A percentile compares a stretch with the other conserved stretches of the same genome.
phyloP scores from a whole-genome alignment of 176 grass and related monocot species.

The barley (Hordeum vulgare) region DNA sequence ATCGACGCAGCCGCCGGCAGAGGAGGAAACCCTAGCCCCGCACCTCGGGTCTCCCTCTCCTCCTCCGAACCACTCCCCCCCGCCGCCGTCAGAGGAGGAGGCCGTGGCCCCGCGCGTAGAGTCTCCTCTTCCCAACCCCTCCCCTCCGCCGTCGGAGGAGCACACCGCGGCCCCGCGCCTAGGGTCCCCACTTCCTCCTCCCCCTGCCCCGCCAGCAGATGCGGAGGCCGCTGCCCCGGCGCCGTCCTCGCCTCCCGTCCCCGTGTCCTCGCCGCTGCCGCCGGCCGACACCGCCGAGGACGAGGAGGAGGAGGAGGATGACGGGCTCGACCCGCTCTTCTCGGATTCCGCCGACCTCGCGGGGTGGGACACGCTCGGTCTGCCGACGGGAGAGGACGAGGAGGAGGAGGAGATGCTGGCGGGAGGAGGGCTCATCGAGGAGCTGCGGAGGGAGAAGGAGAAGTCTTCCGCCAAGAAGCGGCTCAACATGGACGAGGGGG shows the following conservation, averaged over 20 bases:
- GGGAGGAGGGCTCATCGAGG: slow-evolving; percentile 54
- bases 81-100: background rate
- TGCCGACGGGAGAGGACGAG: background rate
- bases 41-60: background rate
- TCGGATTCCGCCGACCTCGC: slow-evolving; percentile 4
- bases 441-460: slow-evolving; percentile 40
- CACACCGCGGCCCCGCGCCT: background rate
- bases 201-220: background rate
- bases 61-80: background rate
- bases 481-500: slow-evolving; percentile 49
- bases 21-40: slow-evolving; percentile 11
- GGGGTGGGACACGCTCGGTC: slow-evolving; percentile 24
- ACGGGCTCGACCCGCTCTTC: slow-evolving; percentile 54
- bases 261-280: slow-evolving; percentile 6
- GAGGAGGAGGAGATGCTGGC: slow-evolving; percentile 32
- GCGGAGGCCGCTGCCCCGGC: slow-evolving; percentile 1
- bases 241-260: background rate
- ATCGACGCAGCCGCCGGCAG: background rate
- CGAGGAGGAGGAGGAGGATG: slow-evolving; percentile 18
- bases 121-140: background rate
- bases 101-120: background rate
- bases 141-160: background rate
- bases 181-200: background rate
- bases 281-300: slow-evolving; percentile 11
- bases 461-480: slow-evolving; percentile 67